Evolutionary conservation across 148 eudicot species (phyloP), one percentile per base, ranked within the genome.

Genomic region (Rhododendron henanense): DNA sequence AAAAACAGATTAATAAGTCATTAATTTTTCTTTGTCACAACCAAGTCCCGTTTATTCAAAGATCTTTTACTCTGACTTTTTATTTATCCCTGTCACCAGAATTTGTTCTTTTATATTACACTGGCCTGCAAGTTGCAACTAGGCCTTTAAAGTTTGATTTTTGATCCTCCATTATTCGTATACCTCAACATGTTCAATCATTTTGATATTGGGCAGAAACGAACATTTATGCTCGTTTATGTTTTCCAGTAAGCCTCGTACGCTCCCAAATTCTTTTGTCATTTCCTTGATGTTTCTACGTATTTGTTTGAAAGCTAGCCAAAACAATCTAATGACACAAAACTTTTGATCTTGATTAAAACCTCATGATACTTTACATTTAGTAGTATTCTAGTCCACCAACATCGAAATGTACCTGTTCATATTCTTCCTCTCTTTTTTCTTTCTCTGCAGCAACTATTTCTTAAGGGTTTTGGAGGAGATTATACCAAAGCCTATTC

Each of bases 391-490:
- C 50, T 9, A 47, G 50, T 47, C 9, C 50, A 47, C 50, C 50
- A 47, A 47, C 50, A 47, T 47, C 50, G 0, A 47, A 47, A 9
- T 47, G 10, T 47, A 47, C 2, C 11, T 9, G 50, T 10, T 28
- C 63, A 57, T 21, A 16, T 1, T 35, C 9, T 15, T 13, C 25
- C 11, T 55, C 9, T 15, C 41, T 31, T 33, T 57, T 33, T 57
- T 74, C 14, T 50, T 13, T 45, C 15, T 69, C 45, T 83, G 89
- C 93, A 95, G 96, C 91, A 91, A 89, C 87, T 89, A 75, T 95
- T 95, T 87, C 94, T 92, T 1, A 88, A 88, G 82, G 96, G 96
- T 48, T 93, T 92, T 85, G 98, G 94, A 69, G 98, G 96, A 77
- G 88, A 94, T 84, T 91, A 93, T 47, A 82, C 83, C 33, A 78